These are phyloP conservation scores for Stephania yunnanensis DNA, from an alignment of 164 flowering plant genomes.

Conservation along the genomic window DNA sequence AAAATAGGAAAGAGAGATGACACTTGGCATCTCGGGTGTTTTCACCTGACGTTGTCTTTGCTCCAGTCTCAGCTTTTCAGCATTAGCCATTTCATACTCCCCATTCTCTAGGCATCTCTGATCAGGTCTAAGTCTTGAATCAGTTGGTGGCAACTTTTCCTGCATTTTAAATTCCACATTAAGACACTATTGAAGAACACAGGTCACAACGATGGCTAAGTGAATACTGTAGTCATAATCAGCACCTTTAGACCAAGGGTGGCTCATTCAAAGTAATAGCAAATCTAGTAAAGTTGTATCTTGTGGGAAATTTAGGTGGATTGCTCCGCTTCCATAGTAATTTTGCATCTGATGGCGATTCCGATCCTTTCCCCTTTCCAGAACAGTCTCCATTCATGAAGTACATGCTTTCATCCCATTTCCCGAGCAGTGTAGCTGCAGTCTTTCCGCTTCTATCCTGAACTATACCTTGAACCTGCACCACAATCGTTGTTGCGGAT, in stretches of 20 bases:
- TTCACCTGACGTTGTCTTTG: slow-evolving; percentile 89
- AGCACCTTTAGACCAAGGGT: slow-evolving; percentile 65
- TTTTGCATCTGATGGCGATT: slow-evolving; percentile 39
- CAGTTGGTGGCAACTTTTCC: slow-evolving; percentile 91
- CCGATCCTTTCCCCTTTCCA: slow-evolving; percentile 52
- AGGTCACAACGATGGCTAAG: not conserved
- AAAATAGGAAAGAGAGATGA: not conserved
- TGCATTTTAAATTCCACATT: slow-evolving; percentile 17
- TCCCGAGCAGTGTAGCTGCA: slow-evolving; percentile 84
- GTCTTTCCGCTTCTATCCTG: slow-evolving; percentile 80
- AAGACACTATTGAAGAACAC: not conserved
- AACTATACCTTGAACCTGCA: slow-evolving; percentile 88
- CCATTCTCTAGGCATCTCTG: slow-evolving; percentile 88
- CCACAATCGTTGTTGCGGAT: not conserved
- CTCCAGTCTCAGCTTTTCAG: slow-evolving; percentile 84
- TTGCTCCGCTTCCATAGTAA: slow-evolving; percentile 65
- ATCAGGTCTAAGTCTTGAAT: slow-evolving; percentile 91
- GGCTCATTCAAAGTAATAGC: slow-evolving; percentile 66
- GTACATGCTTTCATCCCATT: slow-evolving; percentile 98
- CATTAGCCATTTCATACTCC: slow-evolving; percentile 81
- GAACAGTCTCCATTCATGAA: slow-evolving; percentile 69
- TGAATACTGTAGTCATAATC: not conserved
- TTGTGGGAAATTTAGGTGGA: slow-evolving; percentile 47
- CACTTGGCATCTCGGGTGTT: not conserved
- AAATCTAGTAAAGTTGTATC: slow-evolving; percentile 71